Percentiles rank a stretch among this genome's conserved stretches.
phyloP scores from a whole-genome alignment of 305 asterid species.

The Solanum chacoense region DNA sequence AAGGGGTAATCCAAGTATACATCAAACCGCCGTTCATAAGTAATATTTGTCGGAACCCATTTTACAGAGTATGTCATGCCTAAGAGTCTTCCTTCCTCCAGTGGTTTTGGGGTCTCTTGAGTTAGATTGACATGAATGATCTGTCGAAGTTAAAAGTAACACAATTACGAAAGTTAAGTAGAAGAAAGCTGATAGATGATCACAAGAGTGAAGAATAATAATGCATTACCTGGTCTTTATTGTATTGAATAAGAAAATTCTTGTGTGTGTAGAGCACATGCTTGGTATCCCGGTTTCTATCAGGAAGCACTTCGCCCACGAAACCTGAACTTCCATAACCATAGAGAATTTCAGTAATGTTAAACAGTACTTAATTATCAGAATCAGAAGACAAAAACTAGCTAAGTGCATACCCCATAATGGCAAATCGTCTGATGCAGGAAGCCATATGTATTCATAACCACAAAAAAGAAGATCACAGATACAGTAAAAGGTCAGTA shows the following conservation, averaged over 20 bases:
- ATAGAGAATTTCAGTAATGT: conserved; percentile 8
- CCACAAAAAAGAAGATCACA: conserved; percentile 12
- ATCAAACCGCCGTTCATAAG: conserved; percentile 22
- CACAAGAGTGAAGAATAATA: background rate
- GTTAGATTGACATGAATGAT: conserved; percentile 21
- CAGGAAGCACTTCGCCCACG: conserved; percentile 68
- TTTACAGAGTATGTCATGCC: conserved; percentile 27
- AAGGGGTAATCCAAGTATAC: conserved; percentile 28
- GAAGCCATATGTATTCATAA: conserved; percentile 7
- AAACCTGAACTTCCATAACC: conserved; percentile 37
- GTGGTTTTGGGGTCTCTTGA: conserved; percentile 18
- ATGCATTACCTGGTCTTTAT: conserved; percentile 40
- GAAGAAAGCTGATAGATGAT: background rate
- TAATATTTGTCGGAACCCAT: conserved; percentile 18
- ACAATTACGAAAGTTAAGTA: background rate
- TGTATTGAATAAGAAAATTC: conserved; percentile 57
- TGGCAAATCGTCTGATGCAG: conserved; percentile 75
- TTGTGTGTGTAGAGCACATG: conserved; percentile 72
- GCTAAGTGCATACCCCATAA: conserved; percentile 63
- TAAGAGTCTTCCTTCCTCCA: conserved; percentile 15
- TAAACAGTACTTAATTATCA: background rate
- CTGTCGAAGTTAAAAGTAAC: conserved; percentile 1
- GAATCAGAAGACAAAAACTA: background rate
- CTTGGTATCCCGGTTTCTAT: conserved; percentile 48
- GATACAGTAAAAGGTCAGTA: background rate